Base-by-base conservation (phyloP, 176 grass and related monocot species). In the Coix lacrymajobi region DNA sequence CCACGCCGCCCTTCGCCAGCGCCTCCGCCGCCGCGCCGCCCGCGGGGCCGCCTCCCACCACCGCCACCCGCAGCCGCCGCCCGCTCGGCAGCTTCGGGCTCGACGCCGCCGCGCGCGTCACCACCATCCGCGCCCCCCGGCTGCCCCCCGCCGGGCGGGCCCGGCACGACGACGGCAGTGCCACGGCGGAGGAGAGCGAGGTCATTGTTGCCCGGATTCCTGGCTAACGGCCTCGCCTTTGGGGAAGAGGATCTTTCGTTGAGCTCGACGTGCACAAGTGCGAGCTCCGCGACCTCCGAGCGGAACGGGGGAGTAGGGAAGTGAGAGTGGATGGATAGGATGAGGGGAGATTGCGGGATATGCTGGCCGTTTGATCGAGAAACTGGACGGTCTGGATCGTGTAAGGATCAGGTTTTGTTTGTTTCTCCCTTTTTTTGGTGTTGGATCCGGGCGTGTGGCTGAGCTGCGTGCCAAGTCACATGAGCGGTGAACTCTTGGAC, bases 1-100 rank as follows among this genome's bases (percentile, higher is more conserved):
- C 96, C 56, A 98, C 90, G 14, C 96, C 96, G 22, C 96, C 96
- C 87, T 98, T 98, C 2, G 96, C 96, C 4, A 98, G 91, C 16
- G 89, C 88, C 87, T 98, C 96, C 33, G 92, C 96, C 41, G 91
- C 93, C 0, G 92, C 87, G 13, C 96, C 96, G 6, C 92, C 96
- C 1, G 91, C 96, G 25, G 92, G 96, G 2, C 96, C 96, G 0
- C 96, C 96, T 0, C 96, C 90, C 22, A 98, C 90, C 25, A 98
- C 96, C 17, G 91, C 96, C 26, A 98, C 96, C 12, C 90, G 90
- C 71, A 98, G 87, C 66, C 80, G 44, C 46, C 91, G 88, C 24
- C 92, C 96, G 71, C 34, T 82, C 6, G 89, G 66, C 22, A 98
- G 85, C 77, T 80, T 94, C 15, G 91, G 87, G 84, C 92, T 95